phyloP scores from a whole-genome alignment of 163 green algal genomes.

The Scenedesmus sp. region DNA sequence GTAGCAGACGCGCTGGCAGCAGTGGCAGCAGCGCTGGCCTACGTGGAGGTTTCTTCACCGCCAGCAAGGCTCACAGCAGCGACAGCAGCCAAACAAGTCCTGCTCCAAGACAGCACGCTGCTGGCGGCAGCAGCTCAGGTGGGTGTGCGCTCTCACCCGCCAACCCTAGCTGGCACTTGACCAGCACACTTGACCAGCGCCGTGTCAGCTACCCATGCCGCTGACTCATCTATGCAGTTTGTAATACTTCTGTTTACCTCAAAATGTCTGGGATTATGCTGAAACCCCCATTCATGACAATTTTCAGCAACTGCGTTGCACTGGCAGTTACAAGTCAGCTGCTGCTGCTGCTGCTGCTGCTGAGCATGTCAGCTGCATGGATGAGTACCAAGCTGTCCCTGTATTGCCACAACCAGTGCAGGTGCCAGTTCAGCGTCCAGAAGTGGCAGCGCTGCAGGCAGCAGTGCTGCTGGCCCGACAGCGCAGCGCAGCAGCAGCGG shows the following conservation, averaged over 20 bases:
- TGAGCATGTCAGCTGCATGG: neutral
- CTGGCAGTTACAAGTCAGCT: no score
- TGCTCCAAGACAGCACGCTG: neutral
- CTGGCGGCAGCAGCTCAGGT: neutral
- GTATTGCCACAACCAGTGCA: neutral
- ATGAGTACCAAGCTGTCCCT: neutral
- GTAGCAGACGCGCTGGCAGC: neutral
- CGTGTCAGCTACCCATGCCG: no score
- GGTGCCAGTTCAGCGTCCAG: neutral
- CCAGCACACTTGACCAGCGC: neutral
- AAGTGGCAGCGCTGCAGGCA: neutral
- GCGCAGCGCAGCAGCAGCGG: neutral
- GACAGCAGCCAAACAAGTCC: neutral
- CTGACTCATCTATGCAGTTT: no score
- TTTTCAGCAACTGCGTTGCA: no score
- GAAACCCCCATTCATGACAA: no score
- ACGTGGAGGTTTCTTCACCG: neutral
- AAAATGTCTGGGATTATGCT: no score
- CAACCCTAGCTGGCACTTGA: neutral
- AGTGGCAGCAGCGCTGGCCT: slow-evolving; percentile 3
- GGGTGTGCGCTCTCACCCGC: neutral
- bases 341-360: neutral
- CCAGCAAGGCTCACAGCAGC: neutral
- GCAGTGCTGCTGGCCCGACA: neutral
- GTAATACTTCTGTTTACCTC: no score